These are phyloP conservation scores for Candida argentea DNA, from an alignment of 805 yeast species.

Conservation along the genomic window DNA sequence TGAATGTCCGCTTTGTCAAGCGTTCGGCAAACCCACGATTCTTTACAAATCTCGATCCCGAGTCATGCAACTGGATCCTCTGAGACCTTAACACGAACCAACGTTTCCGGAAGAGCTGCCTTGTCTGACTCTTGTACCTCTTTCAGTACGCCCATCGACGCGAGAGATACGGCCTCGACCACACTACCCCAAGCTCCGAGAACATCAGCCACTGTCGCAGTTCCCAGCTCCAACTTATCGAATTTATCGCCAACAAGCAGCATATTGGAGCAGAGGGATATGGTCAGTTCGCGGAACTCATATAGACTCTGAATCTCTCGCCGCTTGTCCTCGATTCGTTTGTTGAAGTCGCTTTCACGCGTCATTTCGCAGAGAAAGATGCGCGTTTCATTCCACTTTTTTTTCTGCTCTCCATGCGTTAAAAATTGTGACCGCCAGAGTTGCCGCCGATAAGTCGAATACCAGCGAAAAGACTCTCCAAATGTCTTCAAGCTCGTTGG, in stretches of 20 bases:
- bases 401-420: too few relatives aligned
- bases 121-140: constrained; percentile 16
- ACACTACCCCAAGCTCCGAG: constrained; percentile 60
- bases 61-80: constrained; percentile 26
- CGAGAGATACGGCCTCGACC: constrained; percentile 49
- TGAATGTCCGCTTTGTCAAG: too few relatives aligned
- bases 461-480: too few relatives aligned
- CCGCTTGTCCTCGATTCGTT: constrained; percentile 40
- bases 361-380: too few relatives aligned
- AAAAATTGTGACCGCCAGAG: too few relatives aligned
- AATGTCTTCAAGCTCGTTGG: too few relatives aligned
- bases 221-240: constrained; percentile 42
- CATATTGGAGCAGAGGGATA: constrained; percentile 34
- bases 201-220: constrained; percentile 48
- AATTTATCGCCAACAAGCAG: constrained; percentile 40
- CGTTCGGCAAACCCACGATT: not conserved
- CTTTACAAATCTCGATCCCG: constrained; percentile 2
- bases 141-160: constrained; percentile 40
- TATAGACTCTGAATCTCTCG: constrained; percentile 42
- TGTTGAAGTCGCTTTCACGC: too few relatives aligned
- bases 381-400: too few relatives aligned
- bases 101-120: constrained; percentile 53
- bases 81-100: constrained; percentile 48
- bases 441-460: too few relatives aligned
- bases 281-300: constrained; percentile 38